phyloP scores from a whole-genome alignment of 176 grass and related monocot species.

The Panicum miliaceum region DNA sequence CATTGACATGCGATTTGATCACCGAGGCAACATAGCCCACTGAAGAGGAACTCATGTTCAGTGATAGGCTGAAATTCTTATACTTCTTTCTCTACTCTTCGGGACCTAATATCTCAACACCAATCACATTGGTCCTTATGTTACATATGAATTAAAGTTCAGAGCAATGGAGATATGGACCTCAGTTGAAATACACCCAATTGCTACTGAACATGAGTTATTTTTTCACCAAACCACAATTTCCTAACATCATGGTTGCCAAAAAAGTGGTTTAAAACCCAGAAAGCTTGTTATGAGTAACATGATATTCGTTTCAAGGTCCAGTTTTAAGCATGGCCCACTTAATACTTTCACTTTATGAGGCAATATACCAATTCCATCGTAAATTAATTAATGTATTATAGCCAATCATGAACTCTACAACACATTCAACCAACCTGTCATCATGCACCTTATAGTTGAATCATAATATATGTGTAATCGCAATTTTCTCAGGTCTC shows the following conservation, averaged over 20 bases:
- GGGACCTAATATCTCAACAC: neutral
- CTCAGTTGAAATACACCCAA: slow-evolving; percentile 2
- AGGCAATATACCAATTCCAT: slow-evolving; percentile 3
- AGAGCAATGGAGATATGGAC: neutral
- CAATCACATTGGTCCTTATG: neutral
- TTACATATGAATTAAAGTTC: neutral
- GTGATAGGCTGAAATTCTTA: neutral
- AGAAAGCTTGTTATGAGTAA: slow-evolving; percentile 13
- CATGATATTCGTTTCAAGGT: slow-evolving; percentile 1
- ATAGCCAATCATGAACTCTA: neutral
- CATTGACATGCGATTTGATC: neutral
- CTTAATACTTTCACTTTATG: slow-evolving; percentile 25
- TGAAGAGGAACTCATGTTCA: slow-evolving; percentile 13
- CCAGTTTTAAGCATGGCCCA: slow-evolving; percentile 21
- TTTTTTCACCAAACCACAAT: neutral
- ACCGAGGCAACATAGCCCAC: neutral
- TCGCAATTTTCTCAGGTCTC: slow-evolving; percentile 15
- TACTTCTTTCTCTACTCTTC: neutral
- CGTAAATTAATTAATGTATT: slow-evolving; percentile 11
- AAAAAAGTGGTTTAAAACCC: slow-evolving; percentile 29
- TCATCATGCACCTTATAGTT: neutral
- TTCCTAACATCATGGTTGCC: neutral
- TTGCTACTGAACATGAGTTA: slow-evolving; percentile 6
- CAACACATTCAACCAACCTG: neutral
- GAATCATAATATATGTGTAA: slow-evolving; percentile 9